Percentiles rank a stretch among this genome's conserved stretches.
Evolutionary conservation across 2,329 filamentous ascomycete species (phyloP).

Genomic region (Cordyceps fumosorosea): DNA sequence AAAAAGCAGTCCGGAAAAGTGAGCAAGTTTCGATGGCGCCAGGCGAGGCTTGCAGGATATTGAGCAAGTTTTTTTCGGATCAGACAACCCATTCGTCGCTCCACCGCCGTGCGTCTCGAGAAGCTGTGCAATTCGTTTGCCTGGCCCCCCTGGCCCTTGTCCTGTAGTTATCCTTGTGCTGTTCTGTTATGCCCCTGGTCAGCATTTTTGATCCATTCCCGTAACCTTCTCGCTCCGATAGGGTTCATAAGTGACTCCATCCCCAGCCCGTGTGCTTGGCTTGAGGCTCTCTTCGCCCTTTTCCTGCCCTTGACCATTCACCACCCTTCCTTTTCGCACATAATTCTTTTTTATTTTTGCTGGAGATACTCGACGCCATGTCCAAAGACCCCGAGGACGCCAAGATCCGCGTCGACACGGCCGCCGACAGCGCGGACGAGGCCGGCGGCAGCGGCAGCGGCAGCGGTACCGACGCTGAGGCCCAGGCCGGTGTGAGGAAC

Average conservation of each 20-base stretch:
- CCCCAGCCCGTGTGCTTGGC: background rate
- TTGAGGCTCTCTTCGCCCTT: background rate
- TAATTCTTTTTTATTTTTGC: background rate
- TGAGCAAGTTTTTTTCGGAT: constrained; percentile 13
- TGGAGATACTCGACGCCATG: background rate
- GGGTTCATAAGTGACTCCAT: background rate
- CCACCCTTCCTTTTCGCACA: background rate
- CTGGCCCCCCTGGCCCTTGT: background rate
- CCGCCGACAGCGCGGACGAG: constrained; percentile 2
- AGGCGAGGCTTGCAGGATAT: constrained; percentile 5
- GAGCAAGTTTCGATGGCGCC: constrained; percentile 8
- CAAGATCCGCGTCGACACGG: background rate
- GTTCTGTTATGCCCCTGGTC: background rate
- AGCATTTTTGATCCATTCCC: background rate
- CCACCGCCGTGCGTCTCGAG: background rate
- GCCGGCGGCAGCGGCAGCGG: background rate
- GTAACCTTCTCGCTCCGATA: background rate
- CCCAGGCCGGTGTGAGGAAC: constrained; percentile 25
- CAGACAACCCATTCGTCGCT: background rate
- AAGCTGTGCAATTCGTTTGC: background rate
- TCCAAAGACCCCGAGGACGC: background rate
- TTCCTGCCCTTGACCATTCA: background rate
- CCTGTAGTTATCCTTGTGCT: too few species aligned
- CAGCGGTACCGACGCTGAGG: background rate
- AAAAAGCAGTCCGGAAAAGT: background rate